Evolutionary conservation across 768 basidiomycete genomes (phyloP).

Genomic region (Mycena vitilis): DNA sequence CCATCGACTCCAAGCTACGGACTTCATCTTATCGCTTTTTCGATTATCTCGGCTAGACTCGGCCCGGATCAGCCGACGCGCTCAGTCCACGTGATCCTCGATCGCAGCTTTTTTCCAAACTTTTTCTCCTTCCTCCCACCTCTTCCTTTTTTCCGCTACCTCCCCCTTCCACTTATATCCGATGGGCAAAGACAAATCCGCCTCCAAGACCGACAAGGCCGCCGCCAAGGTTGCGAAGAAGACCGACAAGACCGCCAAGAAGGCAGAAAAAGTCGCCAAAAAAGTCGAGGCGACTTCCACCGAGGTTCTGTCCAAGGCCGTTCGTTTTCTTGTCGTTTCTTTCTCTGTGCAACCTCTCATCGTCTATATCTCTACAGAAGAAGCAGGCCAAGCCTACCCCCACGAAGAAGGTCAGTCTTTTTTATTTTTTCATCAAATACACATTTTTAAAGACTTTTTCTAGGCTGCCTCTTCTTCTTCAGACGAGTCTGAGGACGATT

Average conservation of each 20-base stretch:
- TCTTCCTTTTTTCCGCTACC: neutral
- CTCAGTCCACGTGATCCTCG: neutral
- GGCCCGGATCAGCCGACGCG: too few species aligned
- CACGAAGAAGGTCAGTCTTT: slow-evolving; percentile 40
- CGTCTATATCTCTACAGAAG: slow-evolving; percentile 29
- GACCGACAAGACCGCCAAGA: slow-evolving; percentile 47
- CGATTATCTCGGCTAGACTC: too few species aligned
- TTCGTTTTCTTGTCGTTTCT: slow-evolving; percentile 14
- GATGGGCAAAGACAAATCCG: slow-evolving; percentile 58
- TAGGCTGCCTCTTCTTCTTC: slow-evolving; percentile 45
- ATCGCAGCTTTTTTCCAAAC: slow-evolving; percentile 1
- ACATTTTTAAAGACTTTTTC: neutral
- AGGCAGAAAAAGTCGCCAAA: slow-evolving; percentile 46
- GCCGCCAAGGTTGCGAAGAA: slow-evolving; percentile 50
- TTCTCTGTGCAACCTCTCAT: neutral
- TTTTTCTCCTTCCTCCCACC: slow-evolving; percentile 15
- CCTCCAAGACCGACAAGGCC: slow-evolving; percentile 32
- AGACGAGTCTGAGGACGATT: slow-evolving; percentile 59
- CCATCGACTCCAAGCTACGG: too few species aligned
- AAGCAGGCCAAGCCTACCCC: slow-evolving; percentile 27
- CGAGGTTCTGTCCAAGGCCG: slow-evolving; percentile 40
- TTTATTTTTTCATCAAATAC: neutral
- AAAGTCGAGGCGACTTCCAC: slow-evolving; percentile 38
- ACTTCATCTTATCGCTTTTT: too few species aligned
- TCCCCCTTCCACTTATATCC: slow-evolving; percentile 35